Base-by-base conservation (phyloP, 176 grass and related monocot species). In the Bolboschoenus planiculmis region DNA sequence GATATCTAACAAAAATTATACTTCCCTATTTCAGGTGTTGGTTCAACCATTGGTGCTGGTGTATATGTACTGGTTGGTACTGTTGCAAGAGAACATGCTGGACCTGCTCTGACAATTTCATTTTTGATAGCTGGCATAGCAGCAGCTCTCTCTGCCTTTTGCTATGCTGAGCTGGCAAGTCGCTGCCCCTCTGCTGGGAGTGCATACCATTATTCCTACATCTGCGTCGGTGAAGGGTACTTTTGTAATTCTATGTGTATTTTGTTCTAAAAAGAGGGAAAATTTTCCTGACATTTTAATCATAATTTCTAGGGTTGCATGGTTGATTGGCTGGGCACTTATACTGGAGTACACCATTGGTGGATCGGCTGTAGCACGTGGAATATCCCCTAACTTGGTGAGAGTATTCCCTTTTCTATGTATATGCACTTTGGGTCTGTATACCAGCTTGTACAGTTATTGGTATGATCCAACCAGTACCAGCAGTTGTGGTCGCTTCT, bases 281-380 rank as follows among this genome's bases (percentile, higher is more conserved):
- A 10, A 62, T 27, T 83, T 21, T 78, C 83, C 2, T 75, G 1
- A 39, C 34, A 34, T 78, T 30, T 51, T 3, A 2, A 78, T 85
- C 75, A 58, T 89, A 64, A 75, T 53, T 87, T 42, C 24, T 84
- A 98, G 96, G 71, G 87, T 93, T 85, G 96, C 96, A 76, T 98
- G 96, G 96, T 85, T 98, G 86, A 95, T 98, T 87, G 96, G 96
- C 55, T 98, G 96, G 96, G 90, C 92, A 87, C 79, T 98, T 50
- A 87, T 98, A 34, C 87, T 98, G 60, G 96, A 98, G 84, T 98
- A 98, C 82, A 93, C 92, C 66, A 91, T 98, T 91, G 91, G 96
- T 44, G 92, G 96, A 85, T 89, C 96, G 33, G 96, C 96, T 88
- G 92, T 99, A 89, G 92, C 96, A 20, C 87, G 96, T 46, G 96